Base-by-base conservation (phyloP, 441 rosid species). In the Flueggea neowawraea region DNA sequence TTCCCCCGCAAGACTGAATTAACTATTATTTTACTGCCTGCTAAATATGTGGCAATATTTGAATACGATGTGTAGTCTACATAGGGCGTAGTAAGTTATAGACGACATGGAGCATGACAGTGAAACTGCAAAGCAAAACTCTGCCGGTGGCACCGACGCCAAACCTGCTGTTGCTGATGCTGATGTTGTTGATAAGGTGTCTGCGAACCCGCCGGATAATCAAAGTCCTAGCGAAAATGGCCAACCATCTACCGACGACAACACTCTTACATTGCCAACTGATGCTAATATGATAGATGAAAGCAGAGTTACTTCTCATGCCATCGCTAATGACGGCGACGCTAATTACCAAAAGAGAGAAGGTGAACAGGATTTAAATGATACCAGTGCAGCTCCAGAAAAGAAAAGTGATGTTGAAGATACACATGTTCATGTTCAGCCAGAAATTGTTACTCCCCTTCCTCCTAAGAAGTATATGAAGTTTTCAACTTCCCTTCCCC, bases 361-460 rank as follows among this genome's bases (percentile, higher is more conserved):
- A 47, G 9, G 14, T 11, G 0, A 47, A 47, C 4, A 4, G 12
- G 50, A 47, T 47, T 4, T 4, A 47, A 14, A 9, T 47, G 50
- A 10, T 1, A 47, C 50, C 4, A 14, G 5, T 14, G 4, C 2
- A 47, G 50, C n/a, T 11, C 3, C n/a, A 14, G 50, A 47, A 47
- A 47, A 47, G 14, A 47, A 9, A 14, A 10, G 50, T 12, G 14
- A 47, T 47, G 12, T 11, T 10, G 50, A 47, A 47, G 50, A 36
- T 43, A 14, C 54, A 11, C 39, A 6, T 54, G 63, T 59, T 43
- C 53, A 53, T n/a, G 64, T 32, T 62, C 70, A 61, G 54, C 69
- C 16, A 12, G 80, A 57, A 45, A 49, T 54, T 62, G 60, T 61
- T 50, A 61, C 71, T 54, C 73, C 71, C 12, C 64, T 39, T 57